A percentile compares a stretch with the other conserved stretches of the same genome.
These are phyloP conservation scores for Ochetophila trinervis DNA, from an alignment of 306 rosid genomes.

Conservation along the genomic window DNA sequence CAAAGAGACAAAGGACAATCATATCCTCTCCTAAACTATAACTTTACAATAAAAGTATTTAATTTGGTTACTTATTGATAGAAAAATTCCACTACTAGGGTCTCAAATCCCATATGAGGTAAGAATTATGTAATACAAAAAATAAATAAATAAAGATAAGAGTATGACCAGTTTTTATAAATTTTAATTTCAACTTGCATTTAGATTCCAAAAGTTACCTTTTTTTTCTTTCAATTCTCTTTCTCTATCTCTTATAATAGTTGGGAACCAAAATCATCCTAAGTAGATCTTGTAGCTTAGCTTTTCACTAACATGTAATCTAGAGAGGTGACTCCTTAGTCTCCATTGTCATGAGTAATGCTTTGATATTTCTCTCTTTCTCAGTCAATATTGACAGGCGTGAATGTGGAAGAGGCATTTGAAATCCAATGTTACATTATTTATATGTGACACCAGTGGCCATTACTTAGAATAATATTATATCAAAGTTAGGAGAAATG, in stretches of 20 bases:
- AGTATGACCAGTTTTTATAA: conserved; percentile 15
- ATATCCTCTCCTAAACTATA: conserved; percentile 8
- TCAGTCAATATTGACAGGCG: conserved; percentile 57
- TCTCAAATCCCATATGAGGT: conserved; percentile 12
- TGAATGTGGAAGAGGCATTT: conserved; percentile 46
- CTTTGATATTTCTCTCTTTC: conserved; percentile 40
- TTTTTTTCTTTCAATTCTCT: conserved; percentile 21
- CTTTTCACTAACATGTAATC: conserved; percentile 70
- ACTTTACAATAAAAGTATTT: background rate
- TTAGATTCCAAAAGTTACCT: conserved; percentile 37
- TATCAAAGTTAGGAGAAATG: conserved; percentile 1
- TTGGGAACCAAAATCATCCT: conserved; percentile 59
- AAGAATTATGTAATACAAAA: conserved; percentile 10
- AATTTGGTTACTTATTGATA: conserved; percentile 1
- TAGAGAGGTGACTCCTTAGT: conserved; percentile 52
- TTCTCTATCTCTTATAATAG: conserved; percentile 23
- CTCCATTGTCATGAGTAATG: conserved; percentile 62
- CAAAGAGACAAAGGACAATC: conserved; percentile 43
- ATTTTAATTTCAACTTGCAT: conserved; percentile 11
- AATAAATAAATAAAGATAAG: conserved; percentile 1
- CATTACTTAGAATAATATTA: conserved; percentile 44
- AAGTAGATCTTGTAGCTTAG: conserved; percentile 52
- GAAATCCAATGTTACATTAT: conserved; percentile 46
- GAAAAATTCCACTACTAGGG: conserved; percentile 4
- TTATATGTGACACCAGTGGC: conserved; percentile 54